Base-by-base conservation (phyloP, 306 rosid species). In the Ormosia emarginata region DNA sequence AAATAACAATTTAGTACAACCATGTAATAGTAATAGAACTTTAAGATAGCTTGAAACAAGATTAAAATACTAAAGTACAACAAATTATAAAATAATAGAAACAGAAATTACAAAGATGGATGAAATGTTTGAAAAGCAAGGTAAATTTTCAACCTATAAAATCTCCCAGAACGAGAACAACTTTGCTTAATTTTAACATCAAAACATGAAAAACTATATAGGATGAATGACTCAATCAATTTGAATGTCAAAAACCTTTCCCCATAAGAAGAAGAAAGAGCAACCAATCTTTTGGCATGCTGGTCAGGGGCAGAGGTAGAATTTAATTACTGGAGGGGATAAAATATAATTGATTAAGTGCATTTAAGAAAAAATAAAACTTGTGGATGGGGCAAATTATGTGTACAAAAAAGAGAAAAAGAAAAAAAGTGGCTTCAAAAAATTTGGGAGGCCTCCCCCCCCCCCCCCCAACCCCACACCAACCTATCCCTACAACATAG, bases 41-140 rank as follows among this genome's bases (percentile, higher is more conserved):
- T 69, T 70, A 36, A 68, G 66, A 70, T 47, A 52, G 10, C 59
- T 68, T 63, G 53, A 68, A 62, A 39, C 11, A 30, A 67, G 43
- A 65, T 59, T 65, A 52, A 78, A 73, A 73, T 33, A 75, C 39
- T 18, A 17, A 57, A 67, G 66, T 34, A 82, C 55, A 17, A 77
- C 9, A 49, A 3, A 49, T 49, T 12, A 49, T 1, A 53, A 61
- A 71, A 34, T 36, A 13, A 30, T 52, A 79, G 64, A 74, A 79
- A 75, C 63, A 62, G 36, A 46, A 70, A 63, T 39, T 30, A 62
- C 64, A 61, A 57, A 43, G 57, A 55, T 33, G 46, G 66, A 75
- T 49, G 46, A 71, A 39, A 13, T 17, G 46, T 77, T 37, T 17
- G 58, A 70, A 15, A 30, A 47, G 64, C n/a, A 40, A 57, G 67